Base-by-base conservation (phyloP, 1,284 basidiomycete genomes). In the Fomitopsis betulina region DNA sequence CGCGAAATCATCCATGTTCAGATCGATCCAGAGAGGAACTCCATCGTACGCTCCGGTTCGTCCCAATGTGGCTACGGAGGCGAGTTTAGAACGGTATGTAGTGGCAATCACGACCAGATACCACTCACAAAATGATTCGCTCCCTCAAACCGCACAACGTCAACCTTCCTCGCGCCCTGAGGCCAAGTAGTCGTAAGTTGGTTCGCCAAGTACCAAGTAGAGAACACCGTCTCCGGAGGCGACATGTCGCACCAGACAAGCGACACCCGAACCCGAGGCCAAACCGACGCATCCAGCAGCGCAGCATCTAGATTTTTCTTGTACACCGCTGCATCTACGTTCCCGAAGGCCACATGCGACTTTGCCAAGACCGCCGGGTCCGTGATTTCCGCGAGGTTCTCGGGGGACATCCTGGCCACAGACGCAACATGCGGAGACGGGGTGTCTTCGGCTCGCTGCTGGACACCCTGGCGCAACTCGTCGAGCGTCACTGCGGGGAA, bases 241-340 rank as follows among this genome's bases (percentile, higher is more conserved):
- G 53, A 42, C 55, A 39, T 50, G 25, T 56, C 55, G 27, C 55
- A 56, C 55, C 55, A 56, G 1, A 56, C 35, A 35, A 30, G 8
- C 33, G 32, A n/a, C 2, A 56, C 55, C 2, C 32, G 32, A 3
- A 56, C 17, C 10, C 21, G 32, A 10, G 47, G 55, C 43, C 55
- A 56, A 10, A 27, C 40, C 17, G 49, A 30, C 37, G 33, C 33
- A 19, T 52, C 49, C 37, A 27, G 30, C 25, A 60, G 56, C 23
- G 47, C 53, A 23, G 13, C 32, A 9, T 50, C 49, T 21, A 38
- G 13, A 27, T 61, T 58, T 35, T 58, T 57, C 21, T 55, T 51
- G n/a, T 52, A 55, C 19, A 66, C 27, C 12, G 55, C n/a, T 3
- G 30, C 56, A 27, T 54, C 56, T n/a, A 61, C 27, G 21, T 27